Base-by-base conservation (phyloP, 306 rosid species). In the Mimosa pudica region DNA sequence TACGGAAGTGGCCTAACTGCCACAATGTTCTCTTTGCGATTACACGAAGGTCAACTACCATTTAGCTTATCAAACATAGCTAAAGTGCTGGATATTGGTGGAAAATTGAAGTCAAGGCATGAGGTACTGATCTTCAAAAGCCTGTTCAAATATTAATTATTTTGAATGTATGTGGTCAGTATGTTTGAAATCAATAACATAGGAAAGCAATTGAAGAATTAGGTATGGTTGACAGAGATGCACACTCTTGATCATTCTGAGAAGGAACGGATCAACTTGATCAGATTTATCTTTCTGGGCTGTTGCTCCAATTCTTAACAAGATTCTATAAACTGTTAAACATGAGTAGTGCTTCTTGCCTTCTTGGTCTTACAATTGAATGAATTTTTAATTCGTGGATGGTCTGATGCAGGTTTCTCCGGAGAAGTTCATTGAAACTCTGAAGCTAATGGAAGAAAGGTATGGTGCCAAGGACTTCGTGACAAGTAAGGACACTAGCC, bases 401-500 rank as follows among this genome's bases (percentile, higher is more conserved):
- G 36, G 41, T 45, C 36, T 78, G 8, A 67, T 85, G 86, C 94
- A 96, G 99, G 80, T 93, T 52, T 78, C 78, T 17, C 96, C 99
- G 0, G 96, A 89, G 86, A 88, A 90, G 82, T 93, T 96, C 75
- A 82, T 92, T 14, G 97, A 91, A 84, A 89, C 86, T 62, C 73
- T 96, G 93, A 87, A 96, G 94, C 81, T 96, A 74, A 96, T 93
- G 98, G 99, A 96, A 85, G 97, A 91, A 74, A 85, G 98, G 79
- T 96, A 96, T 79, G 99, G 99, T 69, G 97, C 79, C 42, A 96
- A 96, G 85, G 99, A 93, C 81, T 93, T 87, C 71, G 93, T 87
- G 78, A 96, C 99, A 41, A 96, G 91, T 93, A 87, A 91, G 89
- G 99, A 96, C 80, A 69, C 9, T 64, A 87, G 90, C 88, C 93